phyloP scores from a whole-genome alignment of 495 filamentous ascomycete genomes.

The Penicillium salamii region DNA sequence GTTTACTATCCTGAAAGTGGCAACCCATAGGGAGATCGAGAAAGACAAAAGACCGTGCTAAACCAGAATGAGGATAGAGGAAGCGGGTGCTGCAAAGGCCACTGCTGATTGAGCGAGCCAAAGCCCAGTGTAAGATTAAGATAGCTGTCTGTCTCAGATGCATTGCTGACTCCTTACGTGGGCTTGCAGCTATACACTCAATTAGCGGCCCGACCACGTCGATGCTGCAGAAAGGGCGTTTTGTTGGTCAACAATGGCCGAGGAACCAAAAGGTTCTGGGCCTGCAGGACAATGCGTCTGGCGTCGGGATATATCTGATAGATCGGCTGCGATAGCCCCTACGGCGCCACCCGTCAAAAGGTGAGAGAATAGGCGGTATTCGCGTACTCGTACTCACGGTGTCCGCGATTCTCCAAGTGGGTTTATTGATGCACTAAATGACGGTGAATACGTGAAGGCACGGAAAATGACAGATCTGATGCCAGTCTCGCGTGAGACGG shows the following conservation, averaged over 20 bases:
- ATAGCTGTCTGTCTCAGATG: constrained; percentile 11
- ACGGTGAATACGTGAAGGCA: not conserved
- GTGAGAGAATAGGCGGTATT: not conserved
- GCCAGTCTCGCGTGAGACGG: not conserved
- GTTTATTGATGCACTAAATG: not conserved
- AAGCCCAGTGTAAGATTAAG: constrained; percentile 1
- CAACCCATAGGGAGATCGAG: constrained; percentile 3
- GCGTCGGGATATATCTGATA: not conserved
- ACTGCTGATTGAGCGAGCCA: constrained; percentile 8
- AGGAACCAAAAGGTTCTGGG: not conserved
- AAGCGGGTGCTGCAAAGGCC: not conserved
- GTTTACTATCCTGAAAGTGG: not conserved
- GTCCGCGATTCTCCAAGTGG: not conserved
- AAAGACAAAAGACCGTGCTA: not conserved
- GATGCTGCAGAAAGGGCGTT: not conserved
- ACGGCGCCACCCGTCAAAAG: constrained; percentile 2
- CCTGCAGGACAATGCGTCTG: constrained; percentile 1
- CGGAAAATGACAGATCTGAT: constrained; percentile 13
- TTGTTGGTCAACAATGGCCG: constrained; percentile 3
- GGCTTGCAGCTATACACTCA: not conserved
- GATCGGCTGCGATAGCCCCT: constrained; percentile 1
- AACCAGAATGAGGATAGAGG: not conserved
- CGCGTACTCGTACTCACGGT: not conserved
- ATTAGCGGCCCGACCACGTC: constrained; percentile 11
- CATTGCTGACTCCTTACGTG: constrained; percentile 7